These are phyloP conservation scores for Fusarium agapanthi DNA, from an alignment of 2,329 filamentous ascomycete genomes.

Conservation along the genomic window DNA sequence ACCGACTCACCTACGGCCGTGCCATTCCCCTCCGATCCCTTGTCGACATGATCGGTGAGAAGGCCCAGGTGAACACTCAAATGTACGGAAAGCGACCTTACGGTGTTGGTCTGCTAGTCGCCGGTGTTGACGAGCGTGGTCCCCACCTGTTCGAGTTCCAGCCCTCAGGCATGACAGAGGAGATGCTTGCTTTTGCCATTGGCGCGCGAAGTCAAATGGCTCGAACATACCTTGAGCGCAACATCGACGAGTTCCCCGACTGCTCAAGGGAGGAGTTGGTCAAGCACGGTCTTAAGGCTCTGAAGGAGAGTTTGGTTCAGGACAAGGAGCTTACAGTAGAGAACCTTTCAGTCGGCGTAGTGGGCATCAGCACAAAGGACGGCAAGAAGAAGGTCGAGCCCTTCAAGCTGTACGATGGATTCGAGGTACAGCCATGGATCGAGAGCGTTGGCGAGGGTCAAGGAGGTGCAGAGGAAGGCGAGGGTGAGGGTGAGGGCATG, in stretches of 20 bases:
- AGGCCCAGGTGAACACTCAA: constrained; percentile 97
- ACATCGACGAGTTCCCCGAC: constrained; percentile 83
- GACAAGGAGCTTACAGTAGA: constrained; percentile 98
- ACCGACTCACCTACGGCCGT: constrained; percentile 94
- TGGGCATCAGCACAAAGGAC: constrained; percentile 65
- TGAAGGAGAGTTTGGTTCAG: constrained; percentile 96
- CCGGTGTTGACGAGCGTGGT: constrained; percentile 91
- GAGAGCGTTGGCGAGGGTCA: constrained; percentile 72
- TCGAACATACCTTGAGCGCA: constrained; percentile 92
- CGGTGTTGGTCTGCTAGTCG: constrained; percentile 90
- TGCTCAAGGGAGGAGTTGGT: constrained; percentile 86
- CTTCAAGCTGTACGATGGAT: constrained; percentile 91
- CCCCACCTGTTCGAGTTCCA: constrained; percentile 99
- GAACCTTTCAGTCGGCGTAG: constrained; percentile 91
- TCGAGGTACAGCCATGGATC: constrained; percentile 86
- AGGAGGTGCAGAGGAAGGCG: constrained; percentile 49
- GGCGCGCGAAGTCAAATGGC: constrained; percentile 98
- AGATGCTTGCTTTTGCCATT: constrained; percentile 97
- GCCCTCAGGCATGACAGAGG: constrained; percentile 92
- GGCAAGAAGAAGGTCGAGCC: constrained; percentile 71
- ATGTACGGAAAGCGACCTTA: constrained; percentile 97
- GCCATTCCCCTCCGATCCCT: constrained; percentile 90
- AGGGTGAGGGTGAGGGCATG: constrained; percentile 49
- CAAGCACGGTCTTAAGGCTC: constrained; percentile 85
- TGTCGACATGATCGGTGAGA: constrained; percentile 91